These are phyloP conservation scores for Fusarium sarcochroum DNA, from an alignment of 2,329 filamentous ascomycete genomes.

Conservation along the genomic window DNA sequence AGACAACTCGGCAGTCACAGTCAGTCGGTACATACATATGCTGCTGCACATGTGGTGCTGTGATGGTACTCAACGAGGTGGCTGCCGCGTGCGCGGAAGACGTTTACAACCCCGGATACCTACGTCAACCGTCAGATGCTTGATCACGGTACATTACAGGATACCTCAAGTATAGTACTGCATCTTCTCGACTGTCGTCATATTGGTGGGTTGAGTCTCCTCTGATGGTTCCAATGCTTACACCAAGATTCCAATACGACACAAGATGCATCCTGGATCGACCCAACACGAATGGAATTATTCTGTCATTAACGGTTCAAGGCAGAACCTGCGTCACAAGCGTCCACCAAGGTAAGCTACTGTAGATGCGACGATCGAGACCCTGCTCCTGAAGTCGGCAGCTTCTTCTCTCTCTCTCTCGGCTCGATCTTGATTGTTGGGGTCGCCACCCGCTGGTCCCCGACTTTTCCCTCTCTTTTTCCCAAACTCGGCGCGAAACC, in stretches of 20 bases:
- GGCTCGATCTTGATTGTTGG: conserved; percentile 3
- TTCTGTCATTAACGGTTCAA: conserved; percentile 20
- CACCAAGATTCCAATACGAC: conserved; percentile 11
- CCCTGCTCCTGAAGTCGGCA: conserved; percentile 14
- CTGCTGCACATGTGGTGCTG: background rate
- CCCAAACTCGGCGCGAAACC: background rate
- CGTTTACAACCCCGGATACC: background rate
- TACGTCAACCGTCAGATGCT: background rate
- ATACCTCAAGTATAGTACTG: background rate
- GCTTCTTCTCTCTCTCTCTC: conserved; percentile 2
- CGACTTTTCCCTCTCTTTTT: conserved; percentile 1
- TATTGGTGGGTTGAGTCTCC: background rate
- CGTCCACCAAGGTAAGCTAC: conserved; percentile 2
- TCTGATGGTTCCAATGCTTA: background rate
- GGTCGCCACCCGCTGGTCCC: conserved; percentile 26
- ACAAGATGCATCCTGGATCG: conserved; percentile 10
- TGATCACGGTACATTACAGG: background rate
- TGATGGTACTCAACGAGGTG: background rate
- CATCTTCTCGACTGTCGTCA: conserved; percentile 4
- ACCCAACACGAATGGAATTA: conserved; percentile 1
- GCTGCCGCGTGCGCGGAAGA: background rate
- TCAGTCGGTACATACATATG: background rate
- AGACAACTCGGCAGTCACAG: conserved; percentile 8
- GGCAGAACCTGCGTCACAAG: conserved; percentile 40
- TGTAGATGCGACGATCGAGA: conserved; percentile 29